phyloP scores from a whole-genome alignment of 306 rosid species.

The Lagenaria siceraria region DNA sequence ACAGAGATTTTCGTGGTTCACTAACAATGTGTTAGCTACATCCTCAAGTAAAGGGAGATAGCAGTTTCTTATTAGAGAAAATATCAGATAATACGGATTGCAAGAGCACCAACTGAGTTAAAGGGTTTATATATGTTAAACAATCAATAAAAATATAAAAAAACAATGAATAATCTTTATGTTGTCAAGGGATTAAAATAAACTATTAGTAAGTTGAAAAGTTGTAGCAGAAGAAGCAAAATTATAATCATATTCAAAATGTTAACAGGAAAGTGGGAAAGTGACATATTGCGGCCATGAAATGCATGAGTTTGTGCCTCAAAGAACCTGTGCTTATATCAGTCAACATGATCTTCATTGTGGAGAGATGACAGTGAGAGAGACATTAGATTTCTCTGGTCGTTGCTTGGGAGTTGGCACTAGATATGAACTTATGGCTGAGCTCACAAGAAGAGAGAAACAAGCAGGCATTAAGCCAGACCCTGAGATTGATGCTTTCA shows the following conservation, averaged over 20 bases:
- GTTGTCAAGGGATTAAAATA: neutral
- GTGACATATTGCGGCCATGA: slow-evolving; percentile 77
- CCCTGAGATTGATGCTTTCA: slow-evolving; percentile 71
- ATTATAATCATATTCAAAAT: neutral
- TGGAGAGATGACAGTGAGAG: slow-evolving; percentile 91
- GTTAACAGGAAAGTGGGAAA: slow-evolving; percentile 44
- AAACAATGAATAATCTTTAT: neutral
- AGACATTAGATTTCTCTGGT: slow-evolving; percentile 74
- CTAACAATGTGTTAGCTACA: too few relatives aligned
- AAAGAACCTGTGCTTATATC: slow-evolving; percentile 79
- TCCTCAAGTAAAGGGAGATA: too few relatives aligned
- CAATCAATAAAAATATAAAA: too few relatives aligned
- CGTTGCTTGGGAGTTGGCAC: slow-evolving; percentile 80
- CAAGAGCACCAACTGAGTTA: too few relatives aligned
- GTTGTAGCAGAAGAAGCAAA: neutral
- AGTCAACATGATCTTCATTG: slow-evolving; percentile 69
- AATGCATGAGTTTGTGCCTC: slow-evolving; percentile 53
- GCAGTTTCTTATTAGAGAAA: too few relatives aligned
- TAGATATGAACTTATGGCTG: slow-evolving; percentile 54
- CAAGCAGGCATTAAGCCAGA: slow-evolving; percentile 69
- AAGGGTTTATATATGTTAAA: too few relatives aligned
- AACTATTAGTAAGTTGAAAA: neutral
- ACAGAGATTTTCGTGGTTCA: too few relatives aligned
- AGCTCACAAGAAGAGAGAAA: slow-evolving; percentile 68
- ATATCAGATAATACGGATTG: too few relatives aligned